Evolutionary conservation across 768 basidiomycete species (phyloP).

Genomic region (Phlegmacium glaucopus): DNA sequence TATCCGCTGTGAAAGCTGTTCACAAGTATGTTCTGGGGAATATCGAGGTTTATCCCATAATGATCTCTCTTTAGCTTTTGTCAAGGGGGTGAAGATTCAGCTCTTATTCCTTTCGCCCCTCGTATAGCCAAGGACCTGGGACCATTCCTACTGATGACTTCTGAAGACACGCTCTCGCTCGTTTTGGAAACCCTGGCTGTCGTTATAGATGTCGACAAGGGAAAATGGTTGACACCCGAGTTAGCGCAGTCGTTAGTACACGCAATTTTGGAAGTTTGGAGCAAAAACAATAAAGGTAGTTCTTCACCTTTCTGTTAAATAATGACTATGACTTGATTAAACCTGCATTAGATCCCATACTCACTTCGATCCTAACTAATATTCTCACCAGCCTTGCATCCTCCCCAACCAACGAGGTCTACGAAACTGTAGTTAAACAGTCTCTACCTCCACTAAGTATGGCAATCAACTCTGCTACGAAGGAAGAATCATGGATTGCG

Average conservation of each 20-base stretch:
- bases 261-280: conserved; percentile 78
- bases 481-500: conserved; percentile 70
- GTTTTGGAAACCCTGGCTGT: conserved; percentile 84
- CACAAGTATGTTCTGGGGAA: conserved; percentile 65
- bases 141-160: conserved; percentile 75
- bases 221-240: conserved; percentile 67
- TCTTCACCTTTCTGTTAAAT: neutral
- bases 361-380: conserved; percentile 82
- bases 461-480: conserved; percentile 55
- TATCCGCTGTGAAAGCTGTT: conserved; percentile 91
- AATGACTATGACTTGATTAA: neutral
- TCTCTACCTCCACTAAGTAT: conserved; percentile 71
- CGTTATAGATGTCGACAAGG: conserved; percentile 69
- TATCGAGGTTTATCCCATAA: neutral
- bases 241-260: conserved; percentile 63
- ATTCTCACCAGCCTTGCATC: conserved; percentile 69
- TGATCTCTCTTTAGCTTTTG: conserved; percentile 53
- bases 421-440: conserved; percentile 68
- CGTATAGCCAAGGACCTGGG: conserved; percentile 79
- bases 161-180: conserved; percentile 86
- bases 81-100: conserved; percentile 56
- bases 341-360: conserved; percentile 66
- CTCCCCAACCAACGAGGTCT: conserved; percentile 56
- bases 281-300: conserved; percentile 80
- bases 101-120: conserved; percentile 60